These are phyloP conservation scores for Backusella morwellensis DNA, from an alignment of 192 early-diverging fungal genomes.

Conservation along the genomic window DNA sequence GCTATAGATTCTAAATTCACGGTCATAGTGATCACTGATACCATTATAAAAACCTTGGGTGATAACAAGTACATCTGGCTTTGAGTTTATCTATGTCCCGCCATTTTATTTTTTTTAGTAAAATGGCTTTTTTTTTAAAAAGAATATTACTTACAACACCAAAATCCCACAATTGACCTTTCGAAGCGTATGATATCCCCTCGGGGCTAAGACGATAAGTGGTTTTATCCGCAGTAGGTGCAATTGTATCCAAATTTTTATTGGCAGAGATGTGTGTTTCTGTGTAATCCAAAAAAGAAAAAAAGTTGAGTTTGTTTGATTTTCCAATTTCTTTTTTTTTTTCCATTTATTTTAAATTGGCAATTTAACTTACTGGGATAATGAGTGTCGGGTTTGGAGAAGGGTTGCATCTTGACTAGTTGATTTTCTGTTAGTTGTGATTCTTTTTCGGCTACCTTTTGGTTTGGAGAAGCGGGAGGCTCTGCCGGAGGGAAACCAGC, in stretches of 20 bases:
- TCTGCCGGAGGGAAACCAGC: background rate
- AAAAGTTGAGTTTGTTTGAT: background rate
- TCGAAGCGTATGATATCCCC: background rate
- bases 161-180: constrained; percentile 29
- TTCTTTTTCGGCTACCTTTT: background rate
- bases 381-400: constrained; percentile 8
- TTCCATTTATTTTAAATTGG: background rate
- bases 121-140: background rate
- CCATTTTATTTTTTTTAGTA: background rate
- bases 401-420: constrained; percentile 2
- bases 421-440: background rate
- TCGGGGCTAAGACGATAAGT: constrained; percentile 25
- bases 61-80: constrained; percentile 36
- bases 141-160: constrained; percentile 33
- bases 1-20: constrained; percentile 34
- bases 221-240: constrained; percentile 25
- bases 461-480: background rate
- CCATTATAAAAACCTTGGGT: constrained; percentile 16
- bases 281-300: background rate
- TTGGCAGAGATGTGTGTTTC: constrained; percentile 5
- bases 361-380: constrained; percentile 16
- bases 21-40: constrained; percentile 28
- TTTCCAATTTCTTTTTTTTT: background rate
- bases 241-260: constrained; percentile 7
- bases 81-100: constrained; percentile 26